Base-by-base conservation (phyloP, 2,329 filamentous ascomycete genomes). In the Pseudogymnoascus sp. region DNA sequence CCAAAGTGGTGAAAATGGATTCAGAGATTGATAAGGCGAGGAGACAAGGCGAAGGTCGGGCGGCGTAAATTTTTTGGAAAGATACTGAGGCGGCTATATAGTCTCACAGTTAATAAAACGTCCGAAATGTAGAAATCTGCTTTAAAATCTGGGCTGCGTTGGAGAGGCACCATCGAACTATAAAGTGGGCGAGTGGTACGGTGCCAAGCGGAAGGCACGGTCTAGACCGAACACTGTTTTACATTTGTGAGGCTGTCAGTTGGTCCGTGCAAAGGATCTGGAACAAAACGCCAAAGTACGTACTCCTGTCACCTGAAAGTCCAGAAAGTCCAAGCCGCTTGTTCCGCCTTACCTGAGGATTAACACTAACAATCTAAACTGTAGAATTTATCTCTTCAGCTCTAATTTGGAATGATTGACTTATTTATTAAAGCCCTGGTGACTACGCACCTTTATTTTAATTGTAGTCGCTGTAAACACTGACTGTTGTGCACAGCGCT, bases 131-230 rank as follows among this genome's bases (percentile, higher is more conserved):
- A 56, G 16, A 25, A 56, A 34, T 56, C 7, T 28, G 44, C 4
- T 23, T 28, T 16, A 50, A 50, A 50, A 28, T 28, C 44, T 28
- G 4, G 50, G 50, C 10, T 56, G 50, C 10, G 2, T 34, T 12
- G 25, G 50, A 56, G 50, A 25, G 50, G 50, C 28, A 56, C 12
- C n/a, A 53, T 8, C 50, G 25, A 56, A 56, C 50, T 56, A 56
- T 56, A 56, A 31, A 18, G 50, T 56, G 50, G 50, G 50, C 46
- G n/a, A 56, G 46, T 56, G 25, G 50, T 18, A 34, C 50, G 25
- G 50, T 56, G 50, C 50, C 28, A 56, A 56, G 50, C 50, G 25
- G 50, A 56, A 56, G 50, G 50, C 50, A 14, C 28, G 50, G 50
- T 56, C 50, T 56, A 56, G 50, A 56, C 50, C 50, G 28, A 56